Base-by-base conservation (phyloP, 2,329 filamentous ascomycete species). In the Neodidymelliopsis sp. region DNA sequence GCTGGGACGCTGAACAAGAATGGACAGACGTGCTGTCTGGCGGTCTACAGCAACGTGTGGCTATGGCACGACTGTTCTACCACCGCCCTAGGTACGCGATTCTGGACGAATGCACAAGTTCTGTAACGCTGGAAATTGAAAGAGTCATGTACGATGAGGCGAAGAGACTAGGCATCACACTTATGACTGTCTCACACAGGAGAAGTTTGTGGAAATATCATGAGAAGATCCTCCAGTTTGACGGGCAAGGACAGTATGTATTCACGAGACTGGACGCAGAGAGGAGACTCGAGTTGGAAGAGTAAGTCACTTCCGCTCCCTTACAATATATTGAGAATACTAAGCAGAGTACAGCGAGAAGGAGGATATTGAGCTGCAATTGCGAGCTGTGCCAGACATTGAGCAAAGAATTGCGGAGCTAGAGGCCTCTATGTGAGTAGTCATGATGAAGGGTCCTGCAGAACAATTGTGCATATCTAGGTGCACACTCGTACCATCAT, bases 181-280 rank as follows among this genome's bases (percentile, higher is more conserved):
- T 99, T 56, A 97, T 99, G 90, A 99, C 94, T 0, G 94, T 99
- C 18, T 91, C 87, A 57, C 94, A 99, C 73, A 81, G 94, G 7
- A 80, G 91, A 54, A 96, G 90, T 75, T 74, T 99, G 62, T 99
- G 94, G 94, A 92, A 94, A 73, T 97, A 99, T 72, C 94, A 99
- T 73, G 88, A 85, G 60, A 88, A 88, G 74, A 97, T 99, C 53
- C 74, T 99, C 67, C 94, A 99, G 74, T 99, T 99, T 70, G 93
- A 97, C 72, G 94, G 94, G 0, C 90, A 96, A 74, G 94, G 94
- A 0, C 81, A 91, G 39, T 96, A 90, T 65, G 84, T 97, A 25
- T 99, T 99, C 67, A 95, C 91, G 0, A 84, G 83, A 47, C 77
- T 99, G 38, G 94, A 99, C 73, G 93, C 93, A 13, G 93, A 97